Evolutionary conservation across 2,329 filamentous ascomycete genomes (phyloP).

Genomic region (Sporothrix mexicana): DNA sequence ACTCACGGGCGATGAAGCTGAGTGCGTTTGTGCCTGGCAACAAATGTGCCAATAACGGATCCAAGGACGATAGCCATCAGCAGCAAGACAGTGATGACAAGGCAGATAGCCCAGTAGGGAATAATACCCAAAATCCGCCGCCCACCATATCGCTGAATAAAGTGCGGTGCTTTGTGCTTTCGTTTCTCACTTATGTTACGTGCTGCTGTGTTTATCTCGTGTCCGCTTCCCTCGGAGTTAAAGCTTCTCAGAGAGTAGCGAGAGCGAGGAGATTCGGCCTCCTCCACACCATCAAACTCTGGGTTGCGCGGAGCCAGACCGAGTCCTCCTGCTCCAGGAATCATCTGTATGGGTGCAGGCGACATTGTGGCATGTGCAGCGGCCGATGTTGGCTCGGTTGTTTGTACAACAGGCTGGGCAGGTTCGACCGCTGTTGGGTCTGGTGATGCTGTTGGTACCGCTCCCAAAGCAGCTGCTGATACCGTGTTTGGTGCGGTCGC

Average conservation of each 20-base stretch:
- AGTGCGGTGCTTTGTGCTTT: slow-evolving; percentile 53
- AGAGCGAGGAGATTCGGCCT: slow-evolving; percentile 58
- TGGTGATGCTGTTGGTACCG: background rate
- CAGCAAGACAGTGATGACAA: slow-evolving; percentile 56
- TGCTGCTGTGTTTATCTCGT: slow-evolving; percentile 61
- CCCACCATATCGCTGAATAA: slow-evolving; percentile 57
- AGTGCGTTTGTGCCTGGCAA: slow-evolving; percentile 45
- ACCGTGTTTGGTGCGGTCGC: slow-evolving; percentile 14
- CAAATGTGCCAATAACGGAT: slow-evolving; percentile 59
- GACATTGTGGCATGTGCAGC: slow-evolving; percentile 1
- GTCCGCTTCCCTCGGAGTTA: slow-evolving; percentile 56
- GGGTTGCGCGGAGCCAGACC: slow-evolving; percentile 66
- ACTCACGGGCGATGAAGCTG: slow-evolving; percentile 31
- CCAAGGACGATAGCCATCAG: slow-evolving; percentile 63
- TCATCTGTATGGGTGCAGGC: slow-evolving; percentile 38
- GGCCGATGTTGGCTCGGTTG: slow-evolving; percentile 7
- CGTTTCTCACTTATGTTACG: slow-evolving; percentile 57
- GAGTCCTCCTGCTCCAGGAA: slow-evolving; percentile 65
- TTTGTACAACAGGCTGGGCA: background rate
- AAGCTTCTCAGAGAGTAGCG: slow-evolving; percentile 60
- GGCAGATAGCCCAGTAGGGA: slow-evolving; percentile 65
- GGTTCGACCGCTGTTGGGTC: slow-evolving; percentile 16
- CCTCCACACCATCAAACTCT: slow-evolving; percentile 65
- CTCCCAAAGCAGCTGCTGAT: slow-evolving; percentile 23
- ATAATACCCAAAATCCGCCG: slow-evolving; percentile 64